Conservation (phyloP, 2,329 filamentous ascomycete genomes). For the Incumbomyces lentus region DNA sequence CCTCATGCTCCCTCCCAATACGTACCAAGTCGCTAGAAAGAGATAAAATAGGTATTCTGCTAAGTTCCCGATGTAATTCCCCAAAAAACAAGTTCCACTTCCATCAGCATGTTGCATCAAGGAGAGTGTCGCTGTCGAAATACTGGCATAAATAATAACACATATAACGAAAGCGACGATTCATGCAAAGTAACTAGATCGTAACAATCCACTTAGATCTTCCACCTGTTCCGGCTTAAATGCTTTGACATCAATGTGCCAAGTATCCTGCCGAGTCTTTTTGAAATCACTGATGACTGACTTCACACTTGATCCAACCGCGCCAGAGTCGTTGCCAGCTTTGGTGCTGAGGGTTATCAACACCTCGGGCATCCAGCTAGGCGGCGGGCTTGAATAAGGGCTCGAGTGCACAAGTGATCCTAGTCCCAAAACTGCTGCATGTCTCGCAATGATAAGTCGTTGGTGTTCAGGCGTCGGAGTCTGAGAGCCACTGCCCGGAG, state of each 20-base stretch:
- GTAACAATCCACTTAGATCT: conserved; percentile 96
- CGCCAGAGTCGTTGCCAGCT: conserved; percentile 78
- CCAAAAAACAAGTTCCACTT: no score
- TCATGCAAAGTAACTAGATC: conserved; percentile 73
- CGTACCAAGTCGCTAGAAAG: no score
- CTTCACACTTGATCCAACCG: conserved; percentile 94
- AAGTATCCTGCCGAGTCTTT: conserved; percentile 97
- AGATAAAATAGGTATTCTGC: no score
- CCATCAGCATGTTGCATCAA: no score
- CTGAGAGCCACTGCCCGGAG: conserved; percentile 33
- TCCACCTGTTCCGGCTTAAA: conserved; percentile 90
- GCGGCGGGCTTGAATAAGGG: conserved; percentile 87
- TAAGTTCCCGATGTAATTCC: no score
- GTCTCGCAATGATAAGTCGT: conserved; percentile 67
- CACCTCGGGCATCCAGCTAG: conserved; percentile 86
- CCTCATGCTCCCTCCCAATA: no score
- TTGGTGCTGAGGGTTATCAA: conserved; percentile 73
- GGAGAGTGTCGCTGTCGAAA: no score
- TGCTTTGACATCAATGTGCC: conserved; percentile 91
- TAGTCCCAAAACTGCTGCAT: conserved; percentile 83
- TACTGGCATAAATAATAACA: not conserved
- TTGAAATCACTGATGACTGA: conserved; percentile 92
- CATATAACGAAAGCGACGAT: not conserved
- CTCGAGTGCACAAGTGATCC: conserved; percentile 90
- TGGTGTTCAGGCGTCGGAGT: conserved; percentile 48